These are phyloP conservation scores for Nakazawaea ishiwadae DNA, from an alignment of 805 yeast species.

Conservation along the genomic window DNA sequence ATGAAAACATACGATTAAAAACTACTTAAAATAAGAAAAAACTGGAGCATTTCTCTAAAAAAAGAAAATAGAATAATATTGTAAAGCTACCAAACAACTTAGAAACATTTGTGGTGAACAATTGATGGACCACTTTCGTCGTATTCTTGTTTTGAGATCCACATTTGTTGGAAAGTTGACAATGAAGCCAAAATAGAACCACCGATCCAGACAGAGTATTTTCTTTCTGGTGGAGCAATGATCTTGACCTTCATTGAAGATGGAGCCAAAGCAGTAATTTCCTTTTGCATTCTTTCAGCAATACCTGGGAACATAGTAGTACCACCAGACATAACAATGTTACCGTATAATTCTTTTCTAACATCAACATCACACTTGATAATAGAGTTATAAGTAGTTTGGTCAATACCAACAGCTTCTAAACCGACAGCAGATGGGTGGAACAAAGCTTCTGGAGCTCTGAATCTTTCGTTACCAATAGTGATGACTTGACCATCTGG, in stretches of 20 bases:
- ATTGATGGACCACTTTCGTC: conserved; percentile 99
- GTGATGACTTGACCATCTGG: conserved; percentile 99
- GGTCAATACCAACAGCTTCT: conserved; percentile 99
- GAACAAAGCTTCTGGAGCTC: conserved; percentile 99
- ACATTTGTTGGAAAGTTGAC: conserved; percentile 99
- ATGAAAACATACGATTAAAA: too few species aligned
- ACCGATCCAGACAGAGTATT: conserved; percentile 99
- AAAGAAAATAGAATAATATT: not conserved
- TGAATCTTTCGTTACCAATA: conserved; percentile 99
- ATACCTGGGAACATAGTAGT: conserved; percentile 99
- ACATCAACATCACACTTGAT: conserved; percentile 99
- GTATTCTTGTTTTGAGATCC: conserved; percentile 99
- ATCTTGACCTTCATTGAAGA: conserved; percentile 99
- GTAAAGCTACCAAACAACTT: conserved; percentile 26
- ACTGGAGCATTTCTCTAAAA: not conserved
- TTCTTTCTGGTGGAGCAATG: conserved; percentile 99
- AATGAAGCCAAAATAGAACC: conserved; percentile 98
- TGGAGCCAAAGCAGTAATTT: conserved; percentile 98
- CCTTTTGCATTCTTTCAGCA: conserved; percentile 99
- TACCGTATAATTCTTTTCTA: conserved; percentile 97
- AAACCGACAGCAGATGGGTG: conserved; percentile 87
- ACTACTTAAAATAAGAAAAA: not conserved
- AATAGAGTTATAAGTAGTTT: conserved; percentile 91
- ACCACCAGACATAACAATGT: conserved; percentile 99
- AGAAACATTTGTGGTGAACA: conserved; percentile 94